Evolutionary conservation across 495 filamentous ascomycete species (phyloP).

Genomic region (Symbiotaphrina buchneri): DNA sequence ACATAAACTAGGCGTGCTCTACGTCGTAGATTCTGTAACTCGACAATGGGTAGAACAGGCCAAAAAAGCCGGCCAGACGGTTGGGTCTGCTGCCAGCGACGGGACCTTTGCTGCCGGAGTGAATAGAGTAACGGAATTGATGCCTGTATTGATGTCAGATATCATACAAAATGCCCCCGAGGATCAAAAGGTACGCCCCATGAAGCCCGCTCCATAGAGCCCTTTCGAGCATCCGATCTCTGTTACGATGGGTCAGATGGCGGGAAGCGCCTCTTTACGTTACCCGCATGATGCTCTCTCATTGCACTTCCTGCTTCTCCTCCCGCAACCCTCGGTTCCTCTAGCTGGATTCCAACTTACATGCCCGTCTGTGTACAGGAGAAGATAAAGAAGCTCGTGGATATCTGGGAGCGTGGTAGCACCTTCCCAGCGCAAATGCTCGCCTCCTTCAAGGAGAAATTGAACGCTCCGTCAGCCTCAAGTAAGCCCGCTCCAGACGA

Average conservation of each 20-base stretch:
- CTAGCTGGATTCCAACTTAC: slow-evolving; percentile 22
- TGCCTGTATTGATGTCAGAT: slow-evolving; percentile 88
- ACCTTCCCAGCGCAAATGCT: slow-evolving; percentile 77
- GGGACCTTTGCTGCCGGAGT: slow-evolving; percentile 90
- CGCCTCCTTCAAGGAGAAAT: slow-evolving; percentile 63
- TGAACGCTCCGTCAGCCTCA: slow-evolving; percentile 33
- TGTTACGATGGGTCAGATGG: no score
- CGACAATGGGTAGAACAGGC: slow-evolving; percentile 96
- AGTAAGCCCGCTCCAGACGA: slow-evolving; percentile 30
- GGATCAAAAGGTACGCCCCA: slow-evolving; percentile 89
- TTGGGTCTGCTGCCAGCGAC: slow-evolving; percentile 54
- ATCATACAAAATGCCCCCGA: slow-evolving; percentile 71
- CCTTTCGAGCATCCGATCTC: no score
- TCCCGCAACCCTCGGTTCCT: not conserved
- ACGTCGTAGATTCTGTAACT: slow-evolving; percentile 99
- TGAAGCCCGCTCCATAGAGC: slow-evolving; percentile 1
- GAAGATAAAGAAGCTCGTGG: slow-evolving; percentile 86
- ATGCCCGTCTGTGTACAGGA: slow-evolving; percentile 39
- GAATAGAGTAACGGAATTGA: slow-evolving; percentile 84
- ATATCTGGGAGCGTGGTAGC: slow-evolving; percentile 91
- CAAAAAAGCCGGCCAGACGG: slow-evolving; percentile 57
- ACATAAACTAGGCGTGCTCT: slow-evolving; percentile 96
- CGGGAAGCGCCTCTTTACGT: not conserved
- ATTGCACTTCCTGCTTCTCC: slow-evolving; percentile 1
- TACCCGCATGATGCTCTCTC: not conserved